Base-by-base conservation (phyloP, 106 monocot species). In the Ottelia alismoides region DNA sequence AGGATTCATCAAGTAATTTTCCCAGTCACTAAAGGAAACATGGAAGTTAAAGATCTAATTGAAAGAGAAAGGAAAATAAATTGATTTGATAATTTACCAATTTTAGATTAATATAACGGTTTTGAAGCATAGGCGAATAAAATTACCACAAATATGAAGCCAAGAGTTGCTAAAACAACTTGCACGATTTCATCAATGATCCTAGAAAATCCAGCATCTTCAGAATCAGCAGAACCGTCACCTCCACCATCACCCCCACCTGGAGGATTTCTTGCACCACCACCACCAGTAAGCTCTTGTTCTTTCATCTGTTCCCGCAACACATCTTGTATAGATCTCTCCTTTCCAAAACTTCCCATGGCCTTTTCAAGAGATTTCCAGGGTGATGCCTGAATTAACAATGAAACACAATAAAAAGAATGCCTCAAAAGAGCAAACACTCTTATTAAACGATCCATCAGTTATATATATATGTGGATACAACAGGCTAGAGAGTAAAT, bases 291-390 rank as follows among this genome's bases (percentile, higher is more conserved):
- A 40, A 58, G 24, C n/a, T 67, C 67, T 12, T 67, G 57, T 49
- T 67, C 48, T 51, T 67, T 22, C 67, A 67, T 51, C 40, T 67
- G 67, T n/a, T 56, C 56, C 28, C 67, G 48, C 49, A 67, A 58
- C 27, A 67, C 25, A 40, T 56, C 67, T 31, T 67, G 56, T 20
- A 67, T 16, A 20, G 59, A 47, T 31, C 25, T 26, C 18, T 66
- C 66, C 57, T 58, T 57, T 24, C 51, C 58, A 23, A 67, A 20
- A 49, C 47, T 51, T 50, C 49, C 67, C 67, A 58, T 58, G 5
- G 67, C 57, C 28, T 67, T 67, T 35, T 58, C 67, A 12, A 67
- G 35, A 3, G 67, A 57, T 44, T 67, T 67, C 67, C 67, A 67
- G 12, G 32, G 30, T 40, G 57, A 49, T 24, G 3, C 67, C 67